phyloP scores from a whole-genome alignment of 495 filamentous ascomycete species.

The Penicillium bovifimosum region DNA sequence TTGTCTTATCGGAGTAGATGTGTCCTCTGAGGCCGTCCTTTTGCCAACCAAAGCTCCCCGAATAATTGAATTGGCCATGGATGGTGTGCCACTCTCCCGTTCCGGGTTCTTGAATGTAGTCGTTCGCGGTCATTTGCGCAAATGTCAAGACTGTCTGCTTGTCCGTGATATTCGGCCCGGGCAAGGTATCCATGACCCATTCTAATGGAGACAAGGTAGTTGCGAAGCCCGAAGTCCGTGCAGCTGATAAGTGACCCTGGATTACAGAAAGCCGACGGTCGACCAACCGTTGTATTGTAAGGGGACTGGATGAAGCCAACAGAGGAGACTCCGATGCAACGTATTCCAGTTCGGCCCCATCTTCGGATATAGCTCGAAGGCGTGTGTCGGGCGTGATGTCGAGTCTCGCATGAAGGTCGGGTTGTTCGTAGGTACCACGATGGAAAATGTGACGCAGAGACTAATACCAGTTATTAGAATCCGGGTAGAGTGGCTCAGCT shows the following conservation, averaged over 20 bases:
- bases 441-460: slow-evolving; percentile 86
- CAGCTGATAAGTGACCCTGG: slow-evolving; percentile 66
- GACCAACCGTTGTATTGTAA: slow-evolving; percentile 71
- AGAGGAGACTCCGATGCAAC: slow-evolving; percentile 28
- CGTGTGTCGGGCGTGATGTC: slow-evolving; percentile 63
- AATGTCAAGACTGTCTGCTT: slow-evolving; percentile 79
- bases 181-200: slow-evolving; percentile 78
- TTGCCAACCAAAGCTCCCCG: slow-evolving; percentile 84
- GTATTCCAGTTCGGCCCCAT: slow-evolving; percentile 44
- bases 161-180: slow-evolving; percentile 77
- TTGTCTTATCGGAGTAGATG: slow-evolving; percentile 79
- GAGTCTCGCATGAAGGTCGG: slow-evolving; percentile 64
- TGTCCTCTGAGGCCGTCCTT: slow-evolving; percentile 85
- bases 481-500: not conserved
- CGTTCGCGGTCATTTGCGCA: slow-evolving; percentile 80
- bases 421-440: slow-evolving; percentile 71
- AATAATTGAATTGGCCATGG: slow-evolving; percentile 72
- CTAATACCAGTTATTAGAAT: slow-evolving; percentile 36
- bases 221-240: slow-evolving; percentile 55
- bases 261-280: slow-evolving; percentile 72
- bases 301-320: slow-evolving; percentile 51
- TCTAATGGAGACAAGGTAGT: slow-evolving; percentile 58
- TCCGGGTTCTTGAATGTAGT: slow-evolving; percentile 70
- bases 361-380: slow-evolving; percentile 61
- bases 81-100: slow-evolving; percentile 81